phyloP scores from a whole-genome alignment of 179 eudicot species.

The Amaranthus tricolor region DNA sequence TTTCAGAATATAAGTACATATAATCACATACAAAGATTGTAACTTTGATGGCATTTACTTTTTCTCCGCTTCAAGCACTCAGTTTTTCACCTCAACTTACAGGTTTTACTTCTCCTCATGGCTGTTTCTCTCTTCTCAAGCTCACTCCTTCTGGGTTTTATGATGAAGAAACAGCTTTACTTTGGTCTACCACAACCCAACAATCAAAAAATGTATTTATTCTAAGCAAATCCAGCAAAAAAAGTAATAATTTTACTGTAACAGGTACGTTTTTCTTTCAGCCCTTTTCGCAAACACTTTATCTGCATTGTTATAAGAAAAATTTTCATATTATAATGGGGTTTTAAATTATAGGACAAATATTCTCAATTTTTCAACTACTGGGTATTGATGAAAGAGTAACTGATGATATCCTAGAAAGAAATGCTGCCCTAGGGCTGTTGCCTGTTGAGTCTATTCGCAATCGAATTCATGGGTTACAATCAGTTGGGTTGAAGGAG shows the following conservation, averaged over 20 bases:
- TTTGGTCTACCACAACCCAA: constrained; percentile 13
- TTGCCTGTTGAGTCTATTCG: constrained; percentile 46
- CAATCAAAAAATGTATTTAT: constrained; percentile 11
- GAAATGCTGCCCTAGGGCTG: constrained; percentile 41
- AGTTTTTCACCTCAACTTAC: constrained; percentile 15
- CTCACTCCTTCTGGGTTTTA: constrained; percentile 16
- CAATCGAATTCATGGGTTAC: constrained; percentile 45
- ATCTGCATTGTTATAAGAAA: constrained; percentile 17
- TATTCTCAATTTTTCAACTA: constrained; percentile 47
- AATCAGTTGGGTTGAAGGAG: constrained; percentile 46
- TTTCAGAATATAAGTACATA: neutral
- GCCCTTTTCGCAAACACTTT: constrained; percentile 45
- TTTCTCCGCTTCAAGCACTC: constrained; percentile 21
- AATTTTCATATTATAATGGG: constrained; percentile 10
- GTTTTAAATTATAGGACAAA: constrained; percentile 35
- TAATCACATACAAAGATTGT: neutral
- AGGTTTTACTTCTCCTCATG: constrained; percentile 15
- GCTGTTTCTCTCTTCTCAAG: constrained; percentile 21
- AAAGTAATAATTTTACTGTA: constrained; percentile 8
- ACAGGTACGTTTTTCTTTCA: constrained; percentile 35
- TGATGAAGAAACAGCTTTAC: constrained; percentile 6
- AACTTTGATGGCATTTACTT: constrained; percentile 22
- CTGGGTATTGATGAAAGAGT: constrained; percentile 55
- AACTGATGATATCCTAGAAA: constrained; percentile 32
- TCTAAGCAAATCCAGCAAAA: constrained; percentile 23